These are phyloP conservation scores for Beta macrorhiza DNA, from an alignment of 179 eudicot species.

Conservation along the genomic window DNA sequence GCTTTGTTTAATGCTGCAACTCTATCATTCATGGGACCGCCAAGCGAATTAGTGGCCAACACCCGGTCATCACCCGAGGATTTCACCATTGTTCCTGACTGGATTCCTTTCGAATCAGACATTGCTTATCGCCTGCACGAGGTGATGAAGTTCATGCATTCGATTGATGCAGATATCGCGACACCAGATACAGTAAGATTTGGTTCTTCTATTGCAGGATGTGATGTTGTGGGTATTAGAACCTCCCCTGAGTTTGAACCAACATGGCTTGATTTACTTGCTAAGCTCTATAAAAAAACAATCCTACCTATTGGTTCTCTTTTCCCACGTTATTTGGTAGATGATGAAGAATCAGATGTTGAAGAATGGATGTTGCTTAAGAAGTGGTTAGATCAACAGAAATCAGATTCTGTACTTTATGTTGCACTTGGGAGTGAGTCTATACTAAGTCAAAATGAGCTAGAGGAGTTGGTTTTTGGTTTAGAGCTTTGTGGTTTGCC, in stretches of 20 bases:
- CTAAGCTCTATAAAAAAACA: slow-evolving; percentile 31
- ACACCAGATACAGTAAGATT: slow-evolving; percentile 28
- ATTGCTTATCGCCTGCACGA: slow-evolving; percentile 35
- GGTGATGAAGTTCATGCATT: slow-evolving; percentile 23
- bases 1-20: slow-evolving; percentile 28
- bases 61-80: slow-evolving; percentile 18
- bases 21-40: slow-evolving; percentile 17
- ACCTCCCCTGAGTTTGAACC: slow-evolving; percentile 37
- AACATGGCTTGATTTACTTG: slow-evolving; percentile 37
- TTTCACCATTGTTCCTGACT: slow-evolving; percentile 27
- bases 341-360: not conserved
- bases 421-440: slow-evolving; percentile 52
- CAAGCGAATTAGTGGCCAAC: slow-evolving; percentile 5
- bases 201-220: slow-evolving; percentile 33
- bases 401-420: slow-evolving; percentile 39
- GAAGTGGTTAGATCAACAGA: slow-evolving; percentile 37
- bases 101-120: slow-evolving; percentile 36
- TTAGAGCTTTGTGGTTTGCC: slow-evolving; percentile 42
- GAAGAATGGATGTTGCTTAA: slow-evolving; percentile 1
- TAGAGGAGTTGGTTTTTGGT: slow-evolving; percentile 45
- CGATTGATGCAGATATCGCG: slow-evolving; percentile 17
- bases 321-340: slow-evolving; percentile 6
- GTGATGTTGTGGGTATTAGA: slow-evolving; percentile 32
- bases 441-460: slow-evolving; percentile 31
- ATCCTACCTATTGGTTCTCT: slow-evolving; percentile 37